A percentile compares a stretch with the other conserved stretches of the same genome.
These are phyloP conservation scores for Cicer chorassanicum DNA, from an alignment of 306 rosid species.

Conservation along the genomic window DNA sequence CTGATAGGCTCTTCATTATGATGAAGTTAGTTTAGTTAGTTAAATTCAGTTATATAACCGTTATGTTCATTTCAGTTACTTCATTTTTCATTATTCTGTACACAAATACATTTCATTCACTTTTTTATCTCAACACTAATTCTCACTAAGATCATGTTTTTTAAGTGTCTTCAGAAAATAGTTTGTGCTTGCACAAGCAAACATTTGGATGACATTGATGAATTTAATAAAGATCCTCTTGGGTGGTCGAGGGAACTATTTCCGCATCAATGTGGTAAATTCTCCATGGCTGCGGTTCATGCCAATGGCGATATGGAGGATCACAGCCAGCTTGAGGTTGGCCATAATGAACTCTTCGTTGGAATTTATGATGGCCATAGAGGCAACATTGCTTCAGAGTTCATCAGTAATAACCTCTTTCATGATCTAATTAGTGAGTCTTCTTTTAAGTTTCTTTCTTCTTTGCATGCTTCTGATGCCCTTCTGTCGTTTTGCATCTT, in stretches of 20 bases:
- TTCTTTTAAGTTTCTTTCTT: neutral
- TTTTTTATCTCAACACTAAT: too few relatives aligned
- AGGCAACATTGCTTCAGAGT: constrained; percentile 52
- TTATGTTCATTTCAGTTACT: neutral
- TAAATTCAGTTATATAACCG: neutral
- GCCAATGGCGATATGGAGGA: constrained; percentile 68
- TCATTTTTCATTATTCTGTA: too few relatives aligned
- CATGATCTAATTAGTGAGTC: constrained; percentile 55
- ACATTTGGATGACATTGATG: neutral
- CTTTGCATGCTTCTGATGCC: neutral
- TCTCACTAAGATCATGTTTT: neutral
- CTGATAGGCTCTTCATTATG: too few relatives aligned
- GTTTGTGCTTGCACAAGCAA: neutral
- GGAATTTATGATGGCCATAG: constrained; percentile 85
- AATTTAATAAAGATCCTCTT: neutral
- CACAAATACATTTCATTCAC: too few relatives aligned
- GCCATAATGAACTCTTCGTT: constrained; percentile 53
- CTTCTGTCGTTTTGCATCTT: neutral
- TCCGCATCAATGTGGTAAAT: constrained; percentile 49
- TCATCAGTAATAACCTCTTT: constrained; percentile 49
- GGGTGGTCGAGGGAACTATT: neutral
- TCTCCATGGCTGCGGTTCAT: constrained; percentile 67
- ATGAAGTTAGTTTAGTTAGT: neutral
- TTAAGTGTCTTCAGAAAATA: neutral
- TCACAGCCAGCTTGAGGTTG: constrained; percentile 71